Conservation (phyloP, 2,329 filamentous ascomycete species). For the Penicillium sp. region DNA sequence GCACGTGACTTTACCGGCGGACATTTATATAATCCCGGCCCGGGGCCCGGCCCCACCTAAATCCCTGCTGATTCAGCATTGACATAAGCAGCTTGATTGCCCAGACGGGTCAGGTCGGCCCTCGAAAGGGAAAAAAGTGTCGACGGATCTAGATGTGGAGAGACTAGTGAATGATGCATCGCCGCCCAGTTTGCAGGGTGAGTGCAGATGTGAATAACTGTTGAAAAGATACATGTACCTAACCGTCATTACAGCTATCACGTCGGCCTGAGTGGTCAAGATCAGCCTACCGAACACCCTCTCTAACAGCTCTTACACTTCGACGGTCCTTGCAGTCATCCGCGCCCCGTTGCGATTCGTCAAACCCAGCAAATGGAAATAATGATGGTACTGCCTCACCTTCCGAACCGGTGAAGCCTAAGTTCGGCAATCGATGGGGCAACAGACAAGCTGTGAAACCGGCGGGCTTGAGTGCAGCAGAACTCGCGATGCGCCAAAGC, state of each 20-base stretch:
- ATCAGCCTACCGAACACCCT: slow-evolving; percentile 29
- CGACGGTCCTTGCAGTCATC: slow-evolving; percentile 39
- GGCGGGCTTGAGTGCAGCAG: slow-evolving; percentile 32
- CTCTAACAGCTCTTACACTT: slow-evolving; percentile 21
- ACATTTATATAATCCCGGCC: slow-evolving; percentile 11
- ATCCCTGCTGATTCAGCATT: background rate
- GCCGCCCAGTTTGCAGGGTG: slow-evolving; percentile 36
- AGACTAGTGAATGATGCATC: slow-evolving; percentile 33
- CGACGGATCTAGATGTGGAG: slow-evolving; percentile 18
- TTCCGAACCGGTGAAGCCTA: slow-evolving; percentile 19
- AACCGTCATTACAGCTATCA: slow-evolving; percentile 31
- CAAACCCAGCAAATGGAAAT: slow-evolving; percentile 24
- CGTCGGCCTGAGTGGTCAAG: slow-evolving; percentile 42
- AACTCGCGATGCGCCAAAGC: slow-evolving; percentile 33
- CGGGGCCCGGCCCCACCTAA: background rate
- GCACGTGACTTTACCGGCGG: slow-evolving; percentile 30
- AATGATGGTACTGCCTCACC: slow-evolving; percentile 18
- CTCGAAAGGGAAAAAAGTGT: slow-evolving; percentile 16
- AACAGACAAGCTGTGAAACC: slow-evolving; percentile 20
- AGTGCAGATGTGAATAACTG: background rate
- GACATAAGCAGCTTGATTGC: slow-evolving; percentile 12
- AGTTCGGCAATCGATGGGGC: slow-evolving; percentile 32
- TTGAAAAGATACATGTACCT: background rate
- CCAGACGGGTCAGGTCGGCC: background rate
- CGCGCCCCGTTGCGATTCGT: slow-evolving; percentile 27